Evolutionary conservation across 805 yeast species (phyloP), one percentile per base, ranked within the genome.

Genomic region (Yamadazyma takamatsuzukensis): DNA sequence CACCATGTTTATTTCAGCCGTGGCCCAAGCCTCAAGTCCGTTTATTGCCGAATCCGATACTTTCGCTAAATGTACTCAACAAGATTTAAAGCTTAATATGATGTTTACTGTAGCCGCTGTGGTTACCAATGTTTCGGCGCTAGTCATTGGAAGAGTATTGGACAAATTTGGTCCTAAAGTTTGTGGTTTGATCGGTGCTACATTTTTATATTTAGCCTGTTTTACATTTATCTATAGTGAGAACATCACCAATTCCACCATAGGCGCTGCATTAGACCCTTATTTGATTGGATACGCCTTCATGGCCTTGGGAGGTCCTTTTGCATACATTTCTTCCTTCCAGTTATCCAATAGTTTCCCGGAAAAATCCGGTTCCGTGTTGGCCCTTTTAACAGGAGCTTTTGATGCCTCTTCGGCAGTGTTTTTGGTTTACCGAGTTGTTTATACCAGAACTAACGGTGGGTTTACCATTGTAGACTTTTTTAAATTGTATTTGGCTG

Each of bases 41-140:
- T n/a, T n/a, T n/a, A n/a, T n/a, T n/a, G 27, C 27, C 12, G 36
- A 41, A 6, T 48, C 49, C n/a, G 54, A 49, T 7, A 43, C 48
- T 4, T 51, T 50, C 10, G 70, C 75, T 13, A 59, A 62, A 46
- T 74, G 80, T 49, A 59, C 73, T 7, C 54, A 56, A 15, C 80
- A 74, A 50, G 80, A 74, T 48, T 57, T 74, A 51, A 72, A 70
- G 44, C 58, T 74, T 45, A 74, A 74, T 47, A 55, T 74, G 73
- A 74, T 74, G 72, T 74, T 74, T 53, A 73, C 79, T 2, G 72
- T 68, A 3, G 80, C 70, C 34, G 80, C 80, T 8, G 75, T 71
- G 22, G 49, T 74, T 25, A 74, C 80, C 29, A 74, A 74, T 47
- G 70, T 72, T 14, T 65, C 76, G 13, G 78, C 79, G 2, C 58